Percentiles rank a stretch among this genome's conserved stretches.
These are phyloP conservation scores for Aspergillus vadensis DNA, from an alignment of 2,329 filamentous ascomycete genomes.

Conservation along the genomic window DNA sequence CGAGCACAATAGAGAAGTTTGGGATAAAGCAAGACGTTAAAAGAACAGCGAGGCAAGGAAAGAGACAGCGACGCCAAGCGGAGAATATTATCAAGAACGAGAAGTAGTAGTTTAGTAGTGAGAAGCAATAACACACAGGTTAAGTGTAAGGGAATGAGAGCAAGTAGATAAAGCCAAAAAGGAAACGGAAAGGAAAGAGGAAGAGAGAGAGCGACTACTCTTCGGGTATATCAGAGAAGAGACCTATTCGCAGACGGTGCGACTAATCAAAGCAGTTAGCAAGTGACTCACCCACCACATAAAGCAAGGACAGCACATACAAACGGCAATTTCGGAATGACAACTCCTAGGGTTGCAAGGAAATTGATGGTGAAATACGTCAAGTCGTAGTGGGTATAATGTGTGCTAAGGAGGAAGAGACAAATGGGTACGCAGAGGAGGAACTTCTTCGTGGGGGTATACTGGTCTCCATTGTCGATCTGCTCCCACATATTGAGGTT, in stretches of 20 bases:
- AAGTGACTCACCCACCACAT: background rate
- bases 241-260: constrained; percentile 74
- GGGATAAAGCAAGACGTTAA: background rate
- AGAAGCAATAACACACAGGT: background rate
- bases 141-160: constrained; percentile 3
- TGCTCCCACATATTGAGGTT: constrained; percentile 99
- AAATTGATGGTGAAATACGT: constrained; percentile 98
- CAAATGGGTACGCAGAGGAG: constrained; percentile 90
- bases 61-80: constrained; percentile 8
- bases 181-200: constrained; percentile 11
- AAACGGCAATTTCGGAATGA: constrained; percentile 94
- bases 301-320: constrained; percentile 58
- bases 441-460: constrained; percentile 98
- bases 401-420: constrained; percentile 93
- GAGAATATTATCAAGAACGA: constrained; percentile 12
- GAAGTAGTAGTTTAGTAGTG: constrained; percentile 5
- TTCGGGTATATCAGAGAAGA: constrained; percentile 70
- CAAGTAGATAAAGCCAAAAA: constrained; percentile 1
- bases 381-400: constrained; percentile 98
- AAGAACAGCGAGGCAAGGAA: background rate
- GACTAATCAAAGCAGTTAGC: constrained; percentile 56
- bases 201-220: constrained; percentile 46
- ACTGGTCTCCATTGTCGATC: constrained; percentile 98
- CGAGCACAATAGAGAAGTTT: background rate
- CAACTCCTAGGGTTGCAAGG: constrained; percentile 83